phyloP scores from a whole-genome alignment of 805 yeast species.

The Torulaspora franciscae region DNA sequence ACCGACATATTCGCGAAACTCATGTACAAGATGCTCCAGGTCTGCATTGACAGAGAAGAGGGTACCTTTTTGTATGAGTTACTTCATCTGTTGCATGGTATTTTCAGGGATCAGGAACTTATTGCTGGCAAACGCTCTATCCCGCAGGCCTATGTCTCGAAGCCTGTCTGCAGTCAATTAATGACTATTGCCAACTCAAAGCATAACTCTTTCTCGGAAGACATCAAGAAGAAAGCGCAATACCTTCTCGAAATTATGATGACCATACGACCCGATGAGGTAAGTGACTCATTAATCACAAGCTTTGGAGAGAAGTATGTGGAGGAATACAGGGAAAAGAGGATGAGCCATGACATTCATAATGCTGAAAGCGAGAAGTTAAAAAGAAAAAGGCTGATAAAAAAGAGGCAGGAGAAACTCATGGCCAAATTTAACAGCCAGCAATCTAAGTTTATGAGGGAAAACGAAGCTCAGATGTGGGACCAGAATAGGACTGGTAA shows the following conservation, averaged over 20 bases:
- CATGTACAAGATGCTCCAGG: conserved; percentile 52
- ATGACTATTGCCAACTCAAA: conserved; percentile 46
- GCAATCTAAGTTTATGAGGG: conserved; percentile 67
- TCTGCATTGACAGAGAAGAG: conserved; percentile 46
- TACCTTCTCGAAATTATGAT: conserved; percentile 49
- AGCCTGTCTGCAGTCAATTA: conserved; percentile 55
- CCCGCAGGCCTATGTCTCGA: conserved; percentile 45
- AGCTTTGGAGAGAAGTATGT: conserved; percentile 57
- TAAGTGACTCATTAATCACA: conserved; percentile 48
- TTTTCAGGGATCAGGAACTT: conserved; percentile 47
- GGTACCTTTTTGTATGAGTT: conserved; percentile 54
- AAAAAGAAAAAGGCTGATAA: conserved; percentile 51
- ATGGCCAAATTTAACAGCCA: conserved; percentile 62
- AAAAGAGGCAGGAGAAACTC: conserved; percentile 56
- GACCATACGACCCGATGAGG: conserved; percentile 41
- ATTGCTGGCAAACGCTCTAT: conserved; percentile 40
- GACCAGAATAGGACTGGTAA: conserved; percentile 17
- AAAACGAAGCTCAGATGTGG: conserved; percentile 38
- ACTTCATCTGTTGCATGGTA: conserved; percentile 67
- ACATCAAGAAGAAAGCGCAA: conserved; percentile 52
- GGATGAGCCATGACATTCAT: conserved; percentile 37
- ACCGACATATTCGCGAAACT: conserved; percentile 51
- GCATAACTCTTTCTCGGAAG: conserved; percentile 41
- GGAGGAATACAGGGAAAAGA: conserved; percentile 45
- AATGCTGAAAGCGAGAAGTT: conserved; percentile 52